phyloP scores from a whole-genome alignment of 257 asterid genomes.

The Solanum corneliomulleri region DNA sequence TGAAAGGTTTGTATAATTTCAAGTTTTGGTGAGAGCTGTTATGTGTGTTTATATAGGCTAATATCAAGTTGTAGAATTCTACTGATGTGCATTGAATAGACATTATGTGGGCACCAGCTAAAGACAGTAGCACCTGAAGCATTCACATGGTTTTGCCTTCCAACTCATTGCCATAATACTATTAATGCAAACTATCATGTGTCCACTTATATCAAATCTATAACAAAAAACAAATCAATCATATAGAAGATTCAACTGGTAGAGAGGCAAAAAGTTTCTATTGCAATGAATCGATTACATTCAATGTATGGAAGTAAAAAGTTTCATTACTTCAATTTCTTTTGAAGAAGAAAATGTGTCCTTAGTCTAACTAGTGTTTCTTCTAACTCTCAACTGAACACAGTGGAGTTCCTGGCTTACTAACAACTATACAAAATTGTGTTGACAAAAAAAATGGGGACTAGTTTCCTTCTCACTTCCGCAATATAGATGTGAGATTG shows the following conservation, averaged over 20 bases:
- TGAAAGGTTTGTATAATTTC: too few relatives aligned
- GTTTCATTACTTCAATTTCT: too few relatives aligned
- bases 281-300: too few relatives aligned
- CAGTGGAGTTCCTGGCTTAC: neutral
- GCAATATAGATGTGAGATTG: constrained; percentile 2
- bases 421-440: neutral
- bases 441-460: neutral
- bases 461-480: neutral
- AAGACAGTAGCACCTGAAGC: neutral
- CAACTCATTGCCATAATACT: neutral
- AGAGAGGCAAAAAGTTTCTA: neutral
- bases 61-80: too few relatives aligned
- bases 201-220: neutral
- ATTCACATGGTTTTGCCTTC: constrained; percentile 4
- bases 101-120: too few relatives aligned
- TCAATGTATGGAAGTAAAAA: too few relatives aligned
- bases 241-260: neutral
- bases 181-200: neutral
- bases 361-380: too few relatives aligned
- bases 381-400: too few relatives aligned
- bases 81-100: too few relatives aligned
- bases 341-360: too few relatives aligned
- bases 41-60: too few relatives aligned
- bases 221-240: neutral
- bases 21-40: too few relatives aligned